Evolutionary conservation across 2,329 filamentous ascomycete species (phyloP).

Genomic region (Didymosphaeria variabile): DNA sequence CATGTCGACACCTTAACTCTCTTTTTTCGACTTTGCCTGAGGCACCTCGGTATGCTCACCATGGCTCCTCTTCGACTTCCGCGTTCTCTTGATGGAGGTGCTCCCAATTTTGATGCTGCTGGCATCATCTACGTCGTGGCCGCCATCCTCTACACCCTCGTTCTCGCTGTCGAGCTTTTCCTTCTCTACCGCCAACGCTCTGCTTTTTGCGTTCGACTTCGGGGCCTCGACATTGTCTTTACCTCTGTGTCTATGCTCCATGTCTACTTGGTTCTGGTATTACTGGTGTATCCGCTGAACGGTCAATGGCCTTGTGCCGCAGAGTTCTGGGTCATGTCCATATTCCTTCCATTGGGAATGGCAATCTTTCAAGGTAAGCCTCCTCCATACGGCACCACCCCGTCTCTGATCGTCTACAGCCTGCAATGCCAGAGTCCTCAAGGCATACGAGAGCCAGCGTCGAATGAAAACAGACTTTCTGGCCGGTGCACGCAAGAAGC

Average conservation of each 20-base stretch:
- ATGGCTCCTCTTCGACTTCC: conserved; percentile 42
- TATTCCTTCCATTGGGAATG: conserved; percentile 50
- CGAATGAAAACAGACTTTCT: conserved; percentile 46
- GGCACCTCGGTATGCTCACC: conserved; percentile 32
- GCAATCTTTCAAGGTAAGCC: conserved; percentile 48
- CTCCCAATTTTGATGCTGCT: conserved; percentile 41
- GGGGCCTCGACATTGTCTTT: conserved; percentile 45
- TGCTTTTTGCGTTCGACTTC: conserved; percentile 45
- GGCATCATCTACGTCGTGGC: conserved; percentile 44
- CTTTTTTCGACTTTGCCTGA: conserved; percentile 21
- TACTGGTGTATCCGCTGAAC: conserved; percentile 49
- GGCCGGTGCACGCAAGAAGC: conserved; percentile 46
- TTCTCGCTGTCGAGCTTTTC: conserved; percentile 41
- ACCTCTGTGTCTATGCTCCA: conserved; percentile 47
- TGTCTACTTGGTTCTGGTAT: conserved; percentile 46
- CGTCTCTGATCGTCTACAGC: conserved; percentile 27
- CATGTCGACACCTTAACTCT: conserved; percentile 26
- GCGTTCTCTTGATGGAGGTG: conserved; percentile 41
- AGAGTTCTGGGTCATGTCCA: conserved; percentile 52
- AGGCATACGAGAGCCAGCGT: conserved; percentile 46
- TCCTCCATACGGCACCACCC: background rate
- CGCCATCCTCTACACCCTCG: conserved; percentile 45
- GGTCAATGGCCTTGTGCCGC: conserved; percentile 46
- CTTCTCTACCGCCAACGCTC: conserved; percentile 40
- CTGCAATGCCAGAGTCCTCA: conserved; percentile 49